These are phyloP conservation scores for Sporisorium graminicola DNA, from an alignment of 1,284 basidiomycete species.

Conservation along the genomic window DNA sequence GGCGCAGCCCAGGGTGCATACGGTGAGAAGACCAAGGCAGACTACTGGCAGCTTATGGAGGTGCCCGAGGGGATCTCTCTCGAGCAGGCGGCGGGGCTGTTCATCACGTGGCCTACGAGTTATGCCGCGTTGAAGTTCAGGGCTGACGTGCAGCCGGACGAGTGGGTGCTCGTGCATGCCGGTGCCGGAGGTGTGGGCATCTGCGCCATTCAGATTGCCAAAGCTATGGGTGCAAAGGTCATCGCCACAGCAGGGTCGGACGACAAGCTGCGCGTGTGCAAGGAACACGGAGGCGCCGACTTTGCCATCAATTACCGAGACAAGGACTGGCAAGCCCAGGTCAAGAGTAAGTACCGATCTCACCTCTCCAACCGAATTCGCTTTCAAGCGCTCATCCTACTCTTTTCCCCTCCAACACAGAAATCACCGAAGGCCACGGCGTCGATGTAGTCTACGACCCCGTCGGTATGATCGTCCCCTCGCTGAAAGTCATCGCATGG, in stretches of 20 bases:
- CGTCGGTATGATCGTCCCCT: constrained; percentile 62
- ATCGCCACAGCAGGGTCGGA: constrained; percentile 62
- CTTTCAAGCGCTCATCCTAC: background rate
- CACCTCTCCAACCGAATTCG: constrained; percentile 6
- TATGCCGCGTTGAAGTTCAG: constrained; percentile 62
- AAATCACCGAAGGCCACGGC: constrained; percentile 60
- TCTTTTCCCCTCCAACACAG: background rate
- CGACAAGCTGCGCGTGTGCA: constrained; percentile 62
- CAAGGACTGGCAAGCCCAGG: constrained; percentile 62
- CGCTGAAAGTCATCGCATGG: constrained; percentile 78
- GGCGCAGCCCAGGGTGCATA: constrained; percentile 85
- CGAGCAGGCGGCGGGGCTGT: constrained; percentile 76
- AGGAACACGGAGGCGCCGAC: constrained; percentile 60
- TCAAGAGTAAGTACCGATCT: constrained; percentile 38
- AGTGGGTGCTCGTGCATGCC: constrained; percentile 63
- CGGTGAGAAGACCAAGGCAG: constrained; percentile 74
- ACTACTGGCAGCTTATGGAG: constrained; percentile 73
- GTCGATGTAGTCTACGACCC: constrained; percentile 74
- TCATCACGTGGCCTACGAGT: constrained; percentile 64
- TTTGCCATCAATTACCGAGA: constrained; percentile 63
- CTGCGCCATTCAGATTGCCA: constrained; percentile 67
- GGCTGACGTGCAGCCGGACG: constrained; percentile 54
- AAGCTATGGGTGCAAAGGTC: constrained; percentile 61
- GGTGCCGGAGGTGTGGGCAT: constrained; percentile 86
- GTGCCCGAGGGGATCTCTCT: constrained; percentile 78